These are phyloP conservation scores for Hyphodiscus hymeniophilus DNA, from an alignment of 495 filamentous ascomycete genomes.

Conservation along the genomic window DNA sequence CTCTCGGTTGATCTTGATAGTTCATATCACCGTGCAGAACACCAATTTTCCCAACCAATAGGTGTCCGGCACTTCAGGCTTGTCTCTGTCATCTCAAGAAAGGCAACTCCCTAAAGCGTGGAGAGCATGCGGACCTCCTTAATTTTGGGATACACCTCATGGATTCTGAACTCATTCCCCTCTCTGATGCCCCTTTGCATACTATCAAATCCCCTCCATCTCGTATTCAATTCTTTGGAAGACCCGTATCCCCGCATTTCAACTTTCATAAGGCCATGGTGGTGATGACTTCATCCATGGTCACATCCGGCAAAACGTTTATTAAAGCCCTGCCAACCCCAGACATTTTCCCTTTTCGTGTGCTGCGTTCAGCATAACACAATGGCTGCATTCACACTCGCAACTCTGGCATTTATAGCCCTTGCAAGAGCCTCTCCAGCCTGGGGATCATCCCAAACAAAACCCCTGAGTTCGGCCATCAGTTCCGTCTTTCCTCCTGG, in stretches of 20 bases:
- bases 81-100: too few species aligned
- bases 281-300: background rate
- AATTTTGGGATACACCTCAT: too few species aligned
- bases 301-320: background rate
- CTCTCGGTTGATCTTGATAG: too few species aligned
- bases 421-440: slow-evolving; percentile 12
- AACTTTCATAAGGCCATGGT: background rate
- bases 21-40: too few species aligned
- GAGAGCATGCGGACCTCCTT: too few species aligned
- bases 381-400: slow-evolving; percentile 11
- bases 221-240: background rate
- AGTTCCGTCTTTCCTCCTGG: slow-evolving; percentile 3
- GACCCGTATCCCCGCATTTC: too few species aligned
- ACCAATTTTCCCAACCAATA: too few species aligned
- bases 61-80: too few species aligned
- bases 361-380: background rate
- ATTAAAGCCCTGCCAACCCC: background rate
- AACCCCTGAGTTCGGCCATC: background rate
- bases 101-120: too few species aligned
- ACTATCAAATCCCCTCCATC: background rate
- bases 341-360: background rate
- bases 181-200: too few species aligned
- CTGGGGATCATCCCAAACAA: slow-evolving; percentile 8
- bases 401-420: slow-evolving; percentile 8
- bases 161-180: too few species aligned